phyloP scores from a whole-genome alignment of 331 rosid genomes.

The Telfairia occidentalis region DNA sequence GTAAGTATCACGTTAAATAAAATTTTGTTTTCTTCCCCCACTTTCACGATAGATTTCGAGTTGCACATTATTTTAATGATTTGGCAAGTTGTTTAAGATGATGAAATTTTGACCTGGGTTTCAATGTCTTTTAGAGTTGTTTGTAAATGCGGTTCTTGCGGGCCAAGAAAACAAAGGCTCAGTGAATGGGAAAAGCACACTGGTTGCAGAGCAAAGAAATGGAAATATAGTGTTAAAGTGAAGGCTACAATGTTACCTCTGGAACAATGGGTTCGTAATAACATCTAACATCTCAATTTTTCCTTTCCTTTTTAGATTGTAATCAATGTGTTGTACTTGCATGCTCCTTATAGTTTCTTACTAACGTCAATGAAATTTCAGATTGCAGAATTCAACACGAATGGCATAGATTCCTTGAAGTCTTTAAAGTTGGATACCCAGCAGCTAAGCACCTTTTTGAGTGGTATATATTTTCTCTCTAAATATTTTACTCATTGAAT shows the following conservation, averaged over 20 bases:
- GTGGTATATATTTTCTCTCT: slow-evolving; percentile 37
- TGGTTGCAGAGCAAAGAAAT: slow-evolving; percentile 91
- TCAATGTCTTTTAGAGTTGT: slow-evolving; percentile 42
- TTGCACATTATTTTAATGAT: neutral
- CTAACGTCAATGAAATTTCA: slow-evolving; percentile 27
- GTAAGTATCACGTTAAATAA: slow-evolving; percentile 34
- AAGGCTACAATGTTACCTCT: slow-evolving; percentile 70
- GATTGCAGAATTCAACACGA: slow-evolving; percentile 51
- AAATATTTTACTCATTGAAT: slow-evolving; percentile 12
- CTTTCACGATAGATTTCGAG: neutral
- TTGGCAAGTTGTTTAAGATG: neutral
- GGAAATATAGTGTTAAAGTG: slow-evolving; percentile 95
- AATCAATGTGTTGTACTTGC: neutral
- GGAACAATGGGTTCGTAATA: slow-evolving; percentile 84
- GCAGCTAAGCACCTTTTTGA: slow-evolving; percentile 55
- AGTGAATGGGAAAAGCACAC: slow-evolving; percentile 96
- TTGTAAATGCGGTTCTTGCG: slow-evolving; percentile 76
- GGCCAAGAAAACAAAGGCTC: slow-evolving; percentile 64
- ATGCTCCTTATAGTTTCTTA: slow-evolving; percentile 4
- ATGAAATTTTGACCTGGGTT: neutral
- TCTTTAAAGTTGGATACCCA: slow-evolving; percentile 45
- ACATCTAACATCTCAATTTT: neutral
- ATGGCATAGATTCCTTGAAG: slow-evolving; percentile 33
- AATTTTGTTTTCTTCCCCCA: neutral
- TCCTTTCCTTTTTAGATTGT: neutral